These are phyloP conservation scores for Lophiostoma macrostomum DNA, from an alignment of 495 filamentous ascomycete species.

Conservation along the genomic window DNA sequence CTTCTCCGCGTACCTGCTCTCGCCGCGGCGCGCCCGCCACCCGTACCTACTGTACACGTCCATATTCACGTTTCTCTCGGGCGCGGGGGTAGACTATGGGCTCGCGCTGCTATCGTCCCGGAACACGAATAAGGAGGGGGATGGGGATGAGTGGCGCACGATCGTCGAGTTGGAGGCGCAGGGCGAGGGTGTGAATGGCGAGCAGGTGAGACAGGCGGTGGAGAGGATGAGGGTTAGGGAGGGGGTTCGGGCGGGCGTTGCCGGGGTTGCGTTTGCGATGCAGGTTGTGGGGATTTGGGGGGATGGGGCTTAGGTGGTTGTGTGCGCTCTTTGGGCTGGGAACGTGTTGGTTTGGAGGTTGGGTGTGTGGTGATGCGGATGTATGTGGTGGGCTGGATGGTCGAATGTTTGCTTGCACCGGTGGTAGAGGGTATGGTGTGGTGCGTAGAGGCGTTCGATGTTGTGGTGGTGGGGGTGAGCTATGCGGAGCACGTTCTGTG, in stretches of 20 bases:
- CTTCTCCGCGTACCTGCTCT: slow-evolving; percentile 68
- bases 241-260: slow-evolving; percentile 56
- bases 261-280: slow-evolving; percentile 67
- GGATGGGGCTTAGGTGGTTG: slow-evolving; percentile 56
- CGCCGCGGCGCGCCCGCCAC: slow-evolving; percentile 66
- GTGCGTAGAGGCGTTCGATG: too few relatives aligned
- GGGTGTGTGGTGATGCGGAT: too few relatives aligned
- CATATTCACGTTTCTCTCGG: slow-evolving; percentile 49
- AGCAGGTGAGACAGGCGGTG: slow-evolving; percentile 71
- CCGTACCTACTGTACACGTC: slow-evolving; percentile 83
- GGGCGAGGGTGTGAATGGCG: slow-evolving; percentile 63
- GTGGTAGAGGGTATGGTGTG: too few relatives aligned
- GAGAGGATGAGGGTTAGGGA: slow-evolving; percentile 62
- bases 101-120: slow-evolving; percentile 40
- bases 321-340: too few relatives aligned
- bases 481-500: too few relatives aligned
- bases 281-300: slow-evolving; percentile 86
- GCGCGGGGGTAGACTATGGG: slow-evolving; percentile 20
- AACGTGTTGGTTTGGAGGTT: too few relatives aligned
- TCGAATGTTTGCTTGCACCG: too few relatives aligned
- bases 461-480: too few relatives aligned
- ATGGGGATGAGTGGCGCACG: slow-evolving; percentile 21
- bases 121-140: too few relatives aligned
- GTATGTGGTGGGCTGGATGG: too few relatives aligned
- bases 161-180: slow-evolving; percentile 25